Percentiles rank a stretch among this genome's conserved stretches.
Evolutionary conservation across 441 rosid species (phyloP).

Genomic region (Croton setiger): DNA sequence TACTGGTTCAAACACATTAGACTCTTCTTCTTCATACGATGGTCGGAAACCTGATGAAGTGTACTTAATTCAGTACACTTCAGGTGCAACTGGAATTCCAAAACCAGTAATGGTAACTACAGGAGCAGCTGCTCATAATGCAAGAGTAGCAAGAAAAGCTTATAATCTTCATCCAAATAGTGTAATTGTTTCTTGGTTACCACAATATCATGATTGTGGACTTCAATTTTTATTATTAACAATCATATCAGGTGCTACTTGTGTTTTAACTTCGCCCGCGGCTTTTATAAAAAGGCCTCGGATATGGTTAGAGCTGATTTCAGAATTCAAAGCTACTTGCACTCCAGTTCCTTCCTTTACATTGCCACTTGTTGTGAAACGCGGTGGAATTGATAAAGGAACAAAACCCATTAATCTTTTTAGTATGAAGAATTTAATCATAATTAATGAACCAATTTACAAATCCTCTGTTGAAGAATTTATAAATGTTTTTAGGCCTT

Average conservation of each 20-base stretch:
- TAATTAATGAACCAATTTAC: slow-evolving; percentile 62
- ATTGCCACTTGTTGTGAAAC: slow-evolving; percentile 50
- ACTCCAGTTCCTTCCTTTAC: slow-evolving; percentile 67
- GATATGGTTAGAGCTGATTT: slow-evolving; percentile 55
- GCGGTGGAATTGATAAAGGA: slow-evolving; percentile 37
- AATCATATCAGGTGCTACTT: slow-evolving; percentile 50
- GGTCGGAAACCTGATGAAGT: slow-evolving; percentile 46
- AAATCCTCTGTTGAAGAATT: slow-evolving; percentile 42
- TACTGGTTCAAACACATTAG: background rate
- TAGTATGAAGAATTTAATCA: slow-evolving; percentile 48
- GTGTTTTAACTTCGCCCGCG: slow-evolving; percentile 41
- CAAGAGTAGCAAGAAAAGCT: slow-evolving; percentile 51
- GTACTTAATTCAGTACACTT: slow-evolving; percentile 64
- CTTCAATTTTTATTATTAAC: slow-evolving; percentile 54
- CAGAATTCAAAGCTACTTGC: slow-evolving; percentile 49
- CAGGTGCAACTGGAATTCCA: slow-evolving; percentile 63
- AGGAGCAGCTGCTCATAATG: slow-evolving; percentile 65
- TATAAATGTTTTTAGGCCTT: slow-evolving; percentile 30
- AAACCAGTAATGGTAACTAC: slow-evolving; percentile 59
- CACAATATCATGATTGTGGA: slow-evolving; percentile 72
- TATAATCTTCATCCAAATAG: slow-evolving; percentile 56
- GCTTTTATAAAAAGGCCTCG: slow-evolving; percentile 46
- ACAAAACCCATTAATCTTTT: slow-evolving; percentile 23
- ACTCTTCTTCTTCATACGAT: slow-evolving; percentile 10
- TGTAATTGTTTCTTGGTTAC: slow-evolving; percentile 53